Evolutionary conservation across 2,329 filamentous ascomycete species (phyloP).

Genomic region (Nothophoma quercina): DNA sequence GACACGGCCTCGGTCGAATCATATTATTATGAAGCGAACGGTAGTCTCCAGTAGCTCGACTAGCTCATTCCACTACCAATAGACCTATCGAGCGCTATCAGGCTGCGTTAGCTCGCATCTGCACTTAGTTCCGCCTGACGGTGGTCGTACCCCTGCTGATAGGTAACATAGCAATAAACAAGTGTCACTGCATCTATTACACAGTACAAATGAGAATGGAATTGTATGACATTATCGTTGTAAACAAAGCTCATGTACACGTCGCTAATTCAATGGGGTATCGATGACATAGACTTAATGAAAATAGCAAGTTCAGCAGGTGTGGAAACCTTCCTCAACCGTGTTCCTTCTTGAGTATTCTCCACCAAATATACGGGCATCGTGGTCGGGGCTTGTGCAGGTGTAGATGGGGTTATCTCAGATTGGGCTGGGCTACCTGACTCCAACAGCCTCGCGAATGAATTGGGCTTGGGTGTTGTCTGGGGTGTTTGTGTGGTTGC

Average conservation of each 20-base stretch:
- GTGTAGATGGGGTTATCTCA: background rate
- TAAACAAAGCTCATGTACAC: background rate
- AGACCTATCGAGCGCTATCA: no score
- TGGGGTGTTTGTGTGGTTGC: background rate
- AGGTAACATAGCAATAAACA: no score
- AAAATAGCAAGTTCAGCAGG: constrained; percentile 17
- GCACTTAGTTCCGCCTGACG: no score
- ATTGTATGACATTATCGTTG: background rate
- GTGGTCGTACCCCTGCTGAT: no score
- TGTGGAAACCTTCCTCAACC: constrained; percentile 14
- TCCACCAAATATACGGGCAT: constrained; percentile 14
- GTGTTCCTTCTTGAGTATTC: constrained; percentile 2
- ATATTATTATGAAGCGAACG: no score
- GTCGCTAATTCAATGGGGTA: constrained; percentile 16
- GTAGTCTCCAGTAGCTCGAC: no score
- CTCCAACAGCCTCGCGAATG: background rate
- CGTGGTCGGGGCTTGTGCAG: constrained; percentile 6
- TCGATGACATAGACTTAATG: constrained; percentile 16
- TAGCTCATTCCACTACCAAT: no score
- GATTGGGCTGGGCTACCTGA: background rate
- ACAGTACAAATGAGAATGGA: background rate
- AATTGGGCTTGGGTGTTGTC: background rate
- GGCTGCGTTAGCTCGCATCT: no score
- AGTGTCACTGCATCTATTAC: no score
- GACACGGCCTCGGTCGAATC: no score